Percentiles rank a stretch among this genome's conserved stretches.
These are phyloP conservation scores for Fusarium xyrophilum DNA, from an alignment of 2,329 filamentous ascomycete genomes.

Conservation along the genomic window DNA sequence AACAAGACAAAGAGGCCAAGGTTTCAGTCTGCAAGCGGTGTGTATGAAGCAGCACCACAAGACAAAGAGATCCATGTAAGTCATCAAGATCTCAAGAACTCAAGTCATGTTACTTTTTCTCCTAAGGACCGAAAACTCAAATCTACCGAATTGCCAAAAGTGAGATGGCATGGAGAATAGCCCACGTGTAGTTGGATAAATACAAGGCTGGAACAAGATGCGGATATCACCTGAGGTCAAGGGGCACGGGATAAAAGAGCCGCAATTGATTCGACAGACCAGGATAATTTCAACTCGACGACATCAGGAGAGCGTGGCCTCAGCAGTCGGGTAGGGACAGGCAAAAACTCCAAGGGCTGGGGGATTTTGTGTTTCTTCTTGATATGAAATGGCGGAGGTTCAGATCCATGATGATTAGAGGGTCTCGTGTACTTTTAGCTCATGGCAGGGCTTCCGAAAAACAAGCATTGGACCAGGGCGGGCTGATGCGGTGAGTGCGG, in stretches of 20 bases:
- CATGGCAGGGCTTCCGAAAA: conserved; percentile 22
- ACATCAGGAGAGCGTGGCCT: conserved; percentile 24
- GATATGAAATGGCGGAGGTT: conserved; percentile 25
- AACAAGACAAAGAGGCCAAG: conserved; percentile 14
- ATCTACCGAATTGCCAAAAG: conserved; percentile 13
- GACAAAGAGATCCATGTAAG: conserved; percentile 13
- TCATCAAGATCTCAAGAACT: neutral
- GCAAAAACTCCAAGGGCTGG: conserved; percentile 5
- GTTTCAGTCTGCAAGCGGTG: conserved; percentile 25
- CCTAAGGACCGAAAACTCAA: neutral
- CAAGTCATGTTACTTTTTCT: neutral
- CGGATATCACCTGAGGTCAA: conserved; percentile 25
- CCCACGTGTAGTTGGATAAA: conserved; percentile 18
- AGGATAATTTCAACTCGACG: neutral
- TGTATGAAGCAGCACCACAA: conserved; percentile 4
- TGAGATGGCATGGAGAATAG: conserved; percentile 13
- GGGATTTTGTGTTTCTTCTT: conserved; percentile 12
- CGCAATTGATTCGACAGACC: conserved; percentile 26
- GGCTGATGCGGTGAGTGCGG: conserved; percentile 40
- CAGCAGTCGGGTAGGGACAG: neutral
- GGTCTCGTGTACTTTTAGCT: conserved; percentile 15
- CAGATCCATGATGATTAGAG: conserved; percentile 10
- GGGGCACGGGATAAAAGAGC: conserved; percentile 16
- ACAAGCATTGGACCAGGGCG: conserved; percentile 20
- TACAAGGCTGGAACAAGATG: conserved; percentile 6